These are phyloP conservation scores for Penicillium hordei DNA, from an alignment of 2,329 filamentous ascomycete genomes.

Conservation along the genomic window DNA sequence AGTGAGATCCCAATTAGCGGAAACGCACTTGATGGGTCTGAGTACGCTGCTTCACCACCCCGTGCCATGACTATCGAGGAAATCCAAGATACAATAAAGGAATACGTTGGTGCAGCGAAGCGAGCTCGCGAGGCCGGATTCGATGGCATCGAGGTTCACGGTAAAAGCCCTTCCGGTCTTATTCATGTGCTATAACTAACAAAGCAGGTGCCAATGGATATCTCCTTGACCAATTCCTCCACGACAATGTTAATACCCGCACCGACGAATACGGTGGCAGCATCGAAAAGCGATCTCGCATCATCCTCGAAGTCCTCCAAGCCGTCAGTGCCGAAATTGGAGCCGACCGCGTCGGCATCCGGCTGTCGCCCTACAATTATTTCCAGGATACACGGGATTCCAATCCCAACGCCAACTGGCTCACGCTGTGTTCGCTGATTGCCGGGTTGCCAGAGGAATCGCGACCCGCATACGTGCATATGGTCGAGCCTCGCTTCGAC, in stretches of 20 bases:
- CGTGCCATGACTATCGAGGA: slow-evolving; percentile 39
- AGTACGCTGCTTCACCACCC: slow-evolving; percentile 34
- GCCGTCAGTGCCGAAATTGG: slow-evolving; percentile 49
- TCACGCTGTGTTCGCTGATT: slow-evolving; percentile 46
- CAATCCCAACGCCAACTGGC: slow-evolving; percentile 48
- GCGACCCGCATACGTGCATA: slow-evolving; percentile 49
- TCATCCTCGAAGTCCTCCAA: slow-evolving; percentile 55
- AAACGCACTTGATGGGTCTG: slow-evolving; percentile 39
- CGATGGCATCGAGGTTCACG: slow-evolving; percentile 51
- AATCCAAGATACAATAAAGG: slow-evolving; percentile 39
- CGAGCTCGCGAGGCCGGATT: slow-evolving; percentile 51
- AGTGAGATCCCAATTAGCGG: slow-evolving; percentile 40
- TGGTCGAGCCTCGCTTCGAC: slow-evolving; percentile 52
- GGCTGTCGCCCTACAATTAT: slow-evolving; percentile 59
- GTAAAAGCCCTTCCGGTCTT: slow-evolving; percentile 12
- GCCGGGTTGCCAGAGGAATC: slow-evolving; percentile 35
- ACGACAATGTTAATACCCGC: slow-evolving; percentile 56
- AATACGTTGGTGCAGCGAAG: slow-evolving; percentile 46
- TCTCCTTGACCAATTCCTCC: slow-evolving; percentile 65
- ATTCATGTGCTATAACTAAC: neutral
- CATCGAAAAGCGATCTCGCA: slow-evolving; percentile 51
- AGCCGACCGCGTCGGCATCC: slow-evolving; percentile 55
- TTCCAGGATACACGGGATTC: slow-evolving; percentile 58
- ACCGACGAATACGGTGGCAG: slow-evolving; percentile 51
- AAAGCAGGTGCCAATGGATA: slow-evolving; percentile 63